Base-by-base conservation (phyloP, 2,329 filamentous ascomycete species). In the Hypocrella siamensis region DNA sequence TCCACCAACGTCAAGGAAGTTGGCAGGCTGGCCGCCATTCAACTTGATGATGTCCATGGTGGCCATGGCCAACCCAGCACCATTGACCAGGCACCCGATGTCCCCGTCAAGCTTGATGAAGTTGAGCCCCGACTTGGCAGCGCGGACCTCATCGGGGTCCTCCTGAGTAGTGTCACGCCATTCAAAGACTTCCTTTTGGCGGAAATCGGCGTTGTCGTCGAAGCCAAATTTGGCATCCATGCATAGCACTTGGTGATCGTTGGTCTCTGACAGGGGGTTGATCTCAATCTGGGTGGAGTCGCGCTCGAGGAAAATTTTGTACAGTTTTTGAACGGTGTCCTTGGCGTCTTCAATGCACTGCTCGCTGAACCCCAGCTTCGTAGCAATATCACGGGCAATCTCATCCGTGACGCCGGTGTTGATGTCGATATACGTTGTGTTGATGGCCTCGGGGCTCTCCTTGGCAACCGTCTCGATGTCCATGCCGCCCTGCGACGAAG, bases 1-100 rank as follows among this genome's bases (percentile, higher is more conserved):
- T 57, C 90, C 90, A 53, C 90, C 90, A 46, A 98, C 90, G 57
- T 98, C 90, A 47, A 98, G 71, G 77, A 98, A 98, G 75, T 98
- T 98, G 48, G 90, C 90, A 40, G 90, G 90, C 53, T 75, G 68
- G 42, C 90, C 90, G 47, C 90, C 90, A 65, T 96, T 98, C 41
- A 98, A 75, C 76, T 98, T 96, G 74, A 98, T 98, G 60, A 98
- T 96, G 61, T 98, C 90, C 90, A 98, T 98, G 57, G 90, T 98
- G 41, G 90, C 90, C 90, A 98, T 98, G 63, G 90, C 90, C 45
- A 98, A 80, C 66, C 90, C 90, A 50, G 90, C 90, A 57, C 90
- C 90, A 67, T 98, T 98, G 67, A 98, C 90, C 47, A 96, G 71
- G 69, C 90, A 98, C 61, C 90, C 90, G 56, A 98, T 98, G 57